Evolutionary conservation across 2,329 filamentous ascomycete genomes (phyloP), one percentile per base, ranked within the genome.

Genomic region (Helotiales sp.): DNA sequence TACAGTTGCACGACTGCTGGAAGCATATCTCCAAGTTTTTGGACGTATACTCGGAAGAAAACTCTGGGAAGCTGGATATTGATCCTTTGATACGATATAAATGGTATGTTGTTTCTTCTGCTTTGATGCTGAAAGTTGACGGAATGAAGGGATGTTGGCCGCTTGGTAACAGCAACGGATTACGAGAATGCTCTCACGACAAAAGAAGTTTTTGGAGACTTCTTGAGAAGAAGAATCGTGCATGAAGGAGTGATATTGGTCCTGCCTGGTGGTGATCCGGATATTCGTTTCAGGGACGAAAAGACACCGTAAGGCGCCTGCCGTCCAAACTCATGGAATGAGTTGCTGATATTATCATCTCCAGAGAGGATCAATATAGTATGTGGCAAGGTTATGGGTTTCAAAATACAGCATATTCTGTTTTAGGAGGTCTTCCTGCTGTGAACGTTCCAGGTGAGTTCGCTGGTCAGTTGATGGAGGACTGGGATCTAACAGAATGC

Each of bases 331-430:
- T n/a, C 2, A 42, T 22, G 25, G 29, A 25, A n/a, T 22, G 42
- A 53, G 24, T 54, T 25, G 19, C 49, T 55, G 13, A 54, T 12
- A 13, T 6, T 13, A n/a, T 2, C 27, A 13, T 30, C 2, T 27
- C 13, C 17, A 47, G 58, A 2, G 54, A 61, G 24, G 52, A 63
- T 44, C 42, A 36, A 3, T 58, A 59, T 1, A 49, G 52, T n/a
- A 51, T 19, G 8, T 65, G 63, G 64, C 64, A 66, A 51, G 64
- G 64, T 5, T 65, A 56, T n/a, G 58, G 62, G 4, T 40, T 65
- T 25, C 52, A 55, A 1, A 52, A 57, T 10, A 63, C 61, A 12
- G 54, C 58, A 12, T 61, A 59, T 36, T 61, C 63, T 4, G 58
- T 59, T 17, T 53, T 66, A 1, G 63, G 64, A 27, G 63, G 58